These are phyloP conservation scores for Tagetes patula DNA, from an alignment of 129 eudicot genomes.

Conservation along the genomic window DNA sequence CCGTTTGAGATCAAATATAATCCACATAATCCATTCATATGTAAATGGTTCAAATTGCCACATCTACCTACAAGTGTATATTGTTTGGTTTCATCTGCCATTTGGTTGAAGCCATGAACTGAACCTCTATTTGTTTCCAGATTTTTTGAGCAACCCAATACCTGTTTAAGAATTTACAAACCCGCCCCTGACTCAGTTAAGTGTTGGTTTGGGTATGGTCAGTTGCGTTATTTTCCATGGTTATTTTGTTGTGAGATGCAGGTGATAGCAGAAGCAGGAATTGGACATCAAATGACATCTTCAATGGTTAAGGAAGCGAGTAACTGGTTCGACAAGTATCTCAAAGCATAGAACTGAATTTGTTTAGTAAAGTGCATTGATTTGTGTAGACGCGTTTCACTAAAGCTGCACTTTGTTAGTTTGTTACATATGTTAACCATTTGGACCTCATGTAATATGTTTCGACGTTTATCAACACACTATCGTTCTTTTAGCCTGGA, in stretches of 20 bases:
- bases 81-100: not conserved
- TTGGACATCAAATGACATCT: conserved; percentile 76
- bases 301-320: conserved; percentile 80
- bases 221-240: not conserved
- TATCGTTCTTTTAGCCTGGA: too few species aligned
- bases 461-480: too few species aligned
- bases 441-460: too few species aligned
- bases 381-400: not conserved
- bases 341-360: conserved; percentile 21
- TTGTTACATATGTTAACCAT: too few species aligned
- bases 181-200: not conserved
- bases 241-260: conserved; percentile 26
- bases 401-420: not conserved
- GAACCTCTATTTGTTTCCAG: not conserved
- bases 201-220: not conserved
- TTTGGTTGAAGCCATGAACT: not conserved
- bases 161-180: not conserved
- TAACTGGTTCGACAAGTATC: conserved; percentile 80
- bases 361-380: not conserved
- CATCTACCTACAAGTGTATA: not conserved
- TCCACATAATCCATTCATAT: not conserved
- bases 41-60: not conserved
- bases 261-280: conserved; percentile 68
- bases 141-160: not conserved
- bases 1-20: not conserved